These are phyloP conservation scores for Durusdinium trenchii DNA, from an alignment of 73 alveolate genomes.

Conservation along the genomic window DNA sequence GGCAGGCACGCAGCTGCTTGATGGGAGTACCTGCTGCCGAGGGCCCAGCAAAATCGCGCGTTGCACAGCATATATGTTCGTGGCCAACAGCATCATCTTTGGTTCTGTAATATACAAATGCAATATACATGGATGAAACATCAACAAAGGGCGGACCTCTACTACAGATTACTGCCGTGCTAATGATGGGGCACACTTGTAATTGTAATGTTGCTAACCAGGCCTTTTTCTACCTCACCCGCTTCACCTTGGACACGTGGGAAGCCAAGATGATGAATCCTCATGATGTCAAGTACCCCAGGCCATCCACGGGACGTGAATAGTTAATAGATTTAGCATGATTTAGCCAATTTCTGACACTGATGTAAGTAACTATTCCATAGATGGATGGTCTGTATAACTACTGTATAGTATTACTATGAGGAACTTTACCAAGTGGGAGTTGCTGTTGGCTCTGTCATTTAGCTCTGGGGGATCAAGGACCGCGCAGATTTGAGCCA, in stretches of 20 bases:
- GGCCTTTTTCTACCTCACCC: slow-evolving; percentile 93
- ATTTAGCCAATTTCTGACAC: too few species aligned
- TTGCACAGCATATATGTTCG: background rate
- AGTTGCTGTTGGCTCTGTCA: too few species aligned
- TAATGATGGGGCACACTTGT: too few species aligned
- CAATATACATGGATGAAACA: background rate
- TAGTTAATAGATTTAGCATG: background rate
- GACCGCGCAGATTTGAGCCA: too few species aligned
- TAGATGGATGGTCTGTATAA: too few species aligned
- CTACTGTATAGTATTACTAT: too few species aligned
- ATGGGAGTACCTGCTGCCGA: slow-evolving; percentile 93
- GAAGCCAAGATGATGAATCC: background rate
- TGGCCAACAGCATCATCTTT: background rate
- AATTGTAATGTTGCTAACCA: too few species aligned
- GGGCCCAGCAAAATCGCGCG: background rate
- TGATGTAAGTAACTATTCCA: too few species aligned
- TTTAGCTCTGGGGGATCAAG: too few species aligned
- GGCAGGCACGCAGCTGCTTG: slow-evolving; percentile 81
- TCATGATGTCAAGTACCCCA: background rate
- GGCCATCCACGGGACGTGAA: background rate
- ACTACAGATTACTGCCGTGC: background rate
- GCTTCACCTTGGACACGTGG: slow-evolving; percentile 75
- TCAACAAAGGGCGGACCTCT: background rate
- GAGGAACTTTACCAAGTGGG: too few species aligned
- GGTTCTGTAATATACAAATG: background rate